Base-by-base conservation (phyloP, 129 eudicot genomes). In the Flaveria trinervia region DNA sequence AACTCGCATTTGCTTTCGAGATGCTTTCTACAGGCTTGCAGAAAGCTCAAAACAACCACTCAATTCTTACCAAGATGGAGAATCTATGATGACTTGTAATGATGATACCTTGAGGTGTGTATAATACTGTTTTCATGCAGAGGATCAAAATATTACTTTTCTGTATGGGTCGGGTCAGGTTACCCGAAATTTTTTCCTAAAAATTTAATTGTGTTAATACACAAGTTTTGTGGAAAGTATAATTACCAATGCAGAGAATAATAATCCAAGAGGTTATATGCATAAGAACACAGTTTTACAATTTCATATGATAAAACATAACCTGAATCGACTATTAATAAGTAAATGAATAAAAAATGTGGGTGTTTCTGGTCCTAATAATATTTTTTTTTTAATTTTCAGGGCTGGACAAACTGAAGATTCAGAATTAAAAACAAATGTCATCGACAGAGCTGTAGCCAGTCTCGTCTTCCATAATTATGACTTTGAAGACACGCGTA, bases 1-100 rank as follows among this genome's bases (percentile, higher is more conserved):
- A 56, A 91, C 92, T n/a, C 81, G 97, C 82, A 80, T 85, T 52
- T 85, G 92, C 89, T 86, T 91, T 61, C 87, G 97, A 46, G 97
- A 91, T 86, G 86, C 95, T 73, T 81, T 91, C 65, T 91, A 91
- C 67, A 94, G 97, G 71, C 94, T 91, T 74, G 97, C 97, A 16
- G 83, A 85, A 72, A 86, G 84, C 82, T 91, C 97, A 6, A 85
- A 83, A 80, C 82, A 83, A 41, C 70, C 81, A 39, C 20, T 52
- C 26, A 68, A 60, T 43, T 18, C 77, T 23, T 70, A 30, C 75
- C 87, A 76, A 51, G 81, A 69, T 49, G 85, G 73, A 65, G 88
- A 74, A 16, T 13, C 80, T 23, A 61, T 57, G 57, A 56, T 75
- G 80, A 80, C 66, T 54, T 65, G 79, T 50, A 33, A 48, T 70